Evolutionary conservation across 371 early-diverging fungal genomes (phyloP), one percentile per base, ranked within the genome.

Genomic region (Apophysomyces ossiformis): DNA sequence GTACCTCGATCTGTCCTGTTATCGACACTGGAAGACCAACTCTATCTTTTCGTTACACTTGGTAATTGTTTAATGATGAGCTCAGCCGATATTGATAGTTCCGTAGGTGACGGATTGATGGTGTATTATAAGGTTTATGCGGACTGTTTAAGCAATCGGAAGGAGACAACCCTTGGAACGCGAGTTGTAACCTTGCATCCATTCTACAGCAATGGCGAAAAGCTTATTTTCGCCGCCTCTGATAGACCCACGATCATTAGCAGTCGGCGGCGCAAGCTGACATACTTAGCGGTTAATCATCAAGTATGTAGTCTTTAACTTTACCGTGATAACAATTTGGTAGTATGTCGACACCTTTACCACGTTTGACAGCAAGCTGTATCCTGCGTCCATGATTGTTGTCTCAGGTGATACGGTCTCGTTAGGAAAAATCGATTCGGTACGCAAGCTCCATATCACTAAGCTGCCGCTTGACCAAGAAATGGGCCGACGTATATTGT

Each of bases 211-310:
- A 67, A 77, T 37, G 86, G 81, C n/a, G 63, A 68, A 39, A 70
- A 60, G 7, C 77, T 84, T 66, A 88, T 96, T 15, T 95, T 96
- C 83, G 90, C 90, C 0, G 83, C 93, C 12, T 90, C 92, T 21
- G 94, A 94, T 72, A 81, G 88, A 35, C 95, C 98, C 1, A 90
- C 96, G 0, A 88, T 97, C 35, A 83, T 97, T 26, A 82, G 82
- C 61, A 85, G 84, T 61, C 73, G 71, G n/a, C 82, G 84, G 61
- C 75, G 83, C 12, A 89, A 87, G 66, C 81, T 96, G 8, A 63
- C 87, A 39, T 95, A 88, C 68, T 91, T 93, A 8, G 89, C 87
- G 45, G 92, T 96, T 50, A 94, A 95, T 71, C 67, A 90, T 12
- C 87, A 86, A 78, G 90, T 88, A 71, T 36, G 59, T 46, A 5